These are phyloP conservation scores for Fusarium floridanum DNA, from an alignment of 2,329 filamentous ascomycete species.

Conservation along the genomic window DNA sequence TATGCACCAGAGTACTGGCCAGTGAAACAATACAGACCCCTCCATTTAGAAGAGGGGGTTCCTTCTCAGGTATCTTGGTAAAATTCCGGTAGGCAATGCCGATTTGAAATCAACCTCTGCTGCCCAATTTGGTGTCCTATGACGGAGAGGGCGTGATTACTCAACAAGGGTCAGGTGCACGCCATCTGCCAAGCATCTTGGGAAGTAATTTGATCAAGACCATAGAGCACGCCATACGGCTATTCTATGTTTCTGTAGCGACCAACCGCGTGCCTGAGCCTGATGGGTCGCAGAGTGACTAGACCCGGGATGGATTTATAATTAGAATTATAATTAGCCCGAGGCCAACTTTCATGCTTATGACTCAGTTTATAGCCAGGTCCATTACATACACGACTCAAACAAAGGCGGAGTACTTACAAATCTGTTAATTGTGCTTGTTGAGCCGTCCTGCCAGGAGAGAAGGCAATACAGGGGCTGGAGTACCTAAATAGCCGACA, in stretches of 20 bases:
- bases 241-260: neutral
- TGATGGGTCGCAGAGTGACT: neutral
- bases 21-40: neutral
- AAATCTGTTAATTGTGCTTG: neutral
- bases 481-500: neutral
- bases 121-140: neutral
- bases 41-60: neutral
- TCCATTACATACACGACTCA: neutral
- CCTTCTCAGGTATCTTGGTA: neutral
- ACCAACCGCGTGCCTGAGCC: neutral
- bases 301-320: neutral
- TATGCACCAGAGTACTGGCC: neutral
- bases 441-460: neutral
- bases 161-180: neutral
- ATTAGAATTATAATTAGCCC: neutral
- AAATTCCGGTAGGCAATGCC: fast-evolving
- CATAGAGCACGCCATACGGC: neutral
- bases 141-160: neutral
- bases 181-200: neutral
- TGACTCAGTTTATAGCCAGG: neutral
- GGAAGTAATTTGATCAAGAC: neutral
- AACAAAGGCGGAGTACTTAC: neutral
- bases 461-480: neutral
- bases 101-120: neutral
- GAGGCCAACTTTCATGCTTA: neutral